Evolutionary conservation across 805 yeast genomes (phyloP), one percentile per base, ranked within the genome.

Genomic region (Yamadazyma sp.): DNA sequence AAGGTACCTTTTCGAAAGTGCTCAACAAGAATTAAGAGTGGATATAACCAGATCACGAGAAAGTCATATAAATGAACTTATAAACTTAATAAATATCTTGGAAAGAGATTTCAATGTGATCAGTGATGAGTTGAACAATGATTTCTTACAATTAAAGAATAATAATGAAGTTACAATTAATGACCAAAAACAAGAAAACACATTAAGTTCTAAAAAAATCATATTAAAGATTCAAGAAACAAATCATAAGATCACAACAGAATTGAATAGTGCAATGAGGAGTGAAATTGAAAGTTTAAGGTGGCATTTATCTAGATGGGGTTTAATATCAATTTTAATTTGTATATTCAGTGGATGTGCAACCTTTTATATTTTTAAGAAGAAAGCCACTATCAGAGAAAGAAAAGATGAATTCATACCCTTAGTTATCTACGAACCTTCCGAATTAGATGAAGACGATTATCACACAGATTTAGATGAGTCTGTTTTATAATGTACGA

Each of bases 291-390:
- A 91, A 60, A 78, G 81, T 39, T 69, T 91, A 42, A 71, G 98
- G 49, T 91, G 98, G 98, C 87, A 86, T 52, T 78, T 91, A 29
- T 88, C 96, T 1, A 70, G 96, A 38, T 76, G 93, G 55, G 97
- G 97, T 7, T 65, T 93, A 22, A 68, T 85, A 28, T 86, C 93
- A 2, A 80, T 88, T 22, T 58, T 84, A 15, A 65, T 80, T 1
- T 69, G 82, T 43, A 85, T 85, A 1, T 74, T 78, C 36, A 68
- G 78, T 16, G 69, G 65, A 3, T 65, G 69, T 43, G 55, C 64
- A 15, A 69, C 80, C 4, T 70, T 85, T 57, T 74, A 78, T 45
- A 76, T 80, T 16, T 56, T 53, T 41, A 53, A 55, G 44, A 44
- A 46, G 13, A 56, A 52, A 31, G 39, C 45, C 9, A 46, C 38